Evolutionary conservation across 1,284 basidiomycete genomes (phyloP).

Genomic region (Apiotrichum domesticum): DNA sequence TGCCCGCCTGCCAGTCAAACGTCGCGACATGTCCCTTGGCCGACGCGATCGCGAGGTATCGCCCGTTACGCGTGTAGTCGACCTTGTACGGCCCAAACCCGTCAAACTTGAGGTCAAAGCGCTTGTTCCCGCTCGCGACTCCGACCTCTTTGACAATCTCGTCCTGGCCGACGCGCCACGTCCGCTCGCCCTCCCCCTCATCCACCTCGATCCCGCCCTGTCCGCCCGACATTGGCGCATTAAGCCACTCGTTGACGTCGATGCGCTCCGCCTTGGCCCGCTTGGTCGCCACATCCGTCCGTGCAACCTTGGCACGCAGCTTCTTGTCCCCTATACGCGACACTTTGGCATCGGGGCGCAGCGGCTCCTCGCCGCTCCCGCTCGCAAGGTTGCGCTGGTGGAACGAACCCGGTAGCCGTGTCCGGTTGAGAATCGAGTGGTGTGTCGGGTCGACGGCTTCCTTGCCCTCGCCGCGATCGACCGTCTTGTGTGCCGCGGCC

Average conservation of each 20-base stretch:
- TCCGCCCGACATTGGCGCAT: conserved; percentile 31
- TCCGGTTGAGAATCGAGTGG: conserved; percentile 53
- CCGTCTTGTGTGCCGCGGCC: conserved; percentile 31
- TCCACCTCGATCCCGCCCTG: conserved; percentile 45
- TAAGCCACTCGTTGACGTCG: conserved; percentile 46
- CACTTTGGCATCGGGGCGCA: conserved; percentile 29
- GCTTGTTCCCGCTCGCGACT: conserved; percentile 64
- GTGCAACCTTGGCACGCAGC: conserved; percentile 61
- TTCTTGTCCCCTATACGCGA: conserved; percentile 62
- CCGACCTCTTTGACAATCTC: conserved; percentile 70
- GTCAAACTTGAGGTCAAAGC: conserved; percentile 74
- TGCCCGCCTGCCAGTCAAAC: conserved; percentile 89
- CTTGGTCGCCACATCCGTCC: conserved; percentile 51
- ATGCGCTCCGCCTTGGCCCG: conserved; percentile 34
- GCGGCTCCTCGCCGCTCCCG: conserved; percentile 20
- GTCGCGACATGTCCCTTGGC: conserved; percentile 83
- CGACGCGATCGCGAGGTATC: conserved; percentile 78
- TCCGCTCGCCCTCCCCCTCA: conserved; percentile 57
- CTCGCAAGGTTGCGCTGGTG: conserved; percentile 31
- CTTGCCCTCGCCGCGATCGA: conserved; percentile 33
- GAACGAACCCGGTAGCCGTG: conserved; percentile 37
- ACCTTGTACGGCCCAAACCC: conserved; percentile 62
- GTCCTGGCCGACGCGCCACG: conserved; percentile 78
- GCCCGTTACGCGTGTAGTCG: conserved; percentile 86
- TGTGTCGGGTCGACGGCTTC: conserved; percentile 53